Evolutionary conservation across 1,284 basidiomycete genomes (phyloP).

Genomic region (Ceratorhiza oryzae-sativae): DNA sequence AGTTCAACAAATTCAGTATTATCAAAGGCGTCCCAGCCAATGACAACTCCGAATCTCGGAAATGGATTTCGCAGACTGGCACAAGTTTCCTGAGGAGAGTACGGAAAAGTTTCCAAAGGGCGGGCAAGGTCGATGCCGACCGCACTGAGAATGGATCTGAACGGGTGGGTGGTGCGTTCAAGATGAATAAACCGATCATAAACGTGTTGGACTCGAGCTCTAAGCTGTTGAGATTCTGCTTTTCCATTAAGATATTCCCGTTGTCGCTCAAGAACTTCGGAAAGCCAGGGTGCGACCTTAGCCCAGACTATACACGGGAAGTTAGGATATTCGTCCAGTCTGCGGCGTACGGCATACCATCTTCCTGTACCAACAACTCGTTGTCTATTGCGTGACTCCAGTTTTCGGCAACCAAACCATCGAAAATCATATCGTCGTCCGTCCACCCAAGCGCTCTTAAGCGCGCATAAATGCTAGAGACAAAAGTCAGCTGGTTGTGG

Average conservation of each 20-base stretch:
- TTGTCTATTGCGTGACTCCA: not conserved
- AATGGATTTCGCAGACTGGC: not conserved
- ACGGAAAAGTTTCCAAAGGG: not conserved
- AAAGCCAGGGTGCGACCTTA: no score
- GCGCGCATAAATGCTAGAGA: not conserved
- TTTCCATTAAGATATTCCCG: not conserved
- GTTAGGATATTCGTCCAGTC: not conserved
- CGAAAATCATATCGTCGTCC: not conserved
- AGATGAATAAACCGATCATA: not conserved
- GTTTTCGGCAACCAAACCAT: not conserved
- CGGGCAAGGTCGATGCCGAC: not conserved
- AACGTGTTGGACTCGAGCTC: not conserved
- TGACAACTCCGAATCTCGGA: not conserved
- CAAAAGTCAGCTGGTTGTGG: not conserved
- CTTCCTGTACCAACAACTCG: not conserved
- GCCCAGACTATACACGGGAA: no score
- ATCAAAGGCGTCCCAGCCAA: not conserved
- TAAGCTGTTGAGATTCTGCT: not conserved
- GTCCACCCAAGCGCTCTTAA: slow-evolving; percentile 3
- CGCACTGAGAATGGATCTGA: not conserved
- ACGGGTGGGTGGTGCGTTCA: slow-evolving; percentile 1
- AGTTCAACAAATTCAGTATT: not conserved
- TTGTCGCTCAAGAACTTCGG: not conserved
- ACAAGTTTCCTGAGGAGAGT: not conserved
- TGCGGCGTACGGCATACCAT: not conserved